Conservation (phyloP, 495 filamentous ascomycete genomes). For the Podospora anserina region DNA sequence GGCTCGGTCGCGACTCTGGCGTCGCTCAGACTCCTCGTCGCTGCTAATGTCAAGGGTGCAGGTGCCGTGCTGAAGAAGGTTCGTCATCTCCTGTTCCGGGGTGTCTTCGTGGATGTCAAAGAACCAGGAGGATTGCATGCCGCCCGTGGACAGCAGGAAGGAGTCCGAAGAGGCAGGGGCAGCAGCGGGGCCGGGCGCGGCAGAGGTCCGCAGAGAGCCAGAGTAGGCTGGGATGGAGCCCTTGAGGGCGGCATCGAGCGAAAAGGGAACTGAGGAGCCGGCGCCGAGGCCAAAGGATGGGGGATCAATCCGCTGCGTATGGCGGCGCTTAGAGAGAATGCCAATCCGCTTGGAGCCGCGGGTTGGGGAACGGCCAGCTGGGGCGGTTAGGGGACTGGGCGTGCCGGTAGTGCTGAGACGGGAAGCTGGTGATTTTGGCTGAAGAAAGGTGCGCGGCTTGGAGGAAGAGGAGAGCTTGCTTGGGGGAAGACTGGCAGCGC, state of each 20-base stretch:
- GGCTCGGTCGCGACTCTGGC: slow-evolving; percentile 51
- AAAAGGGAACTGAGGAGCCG: slow-evolving; percentile 57
- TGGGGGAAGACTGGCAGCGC: slow-evolving; percentile 26
- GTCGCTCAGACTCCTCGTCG: slow-evolving; percentile 58
- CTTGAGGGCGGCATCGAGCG: slow-evolving; percentile 71
- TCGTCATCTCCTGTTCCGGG: slow-evolving; percentile 80
- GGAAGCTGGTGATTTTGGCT: slow-evolving; percentile 45
- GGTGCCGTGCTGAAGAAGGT: slow-evolving; percentile 86
- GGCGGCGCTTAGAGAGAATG: slow-evolving; percentile 58
- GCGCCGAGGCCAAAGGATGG: slow-evolving; percentile 42
- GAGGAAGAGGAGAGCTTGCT: slow-evolving; percentile 37
- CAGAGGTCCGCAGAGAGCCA: slow-evolving; percentile 28
- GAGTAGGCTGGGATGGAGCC: slow-evolving; percentile 61
- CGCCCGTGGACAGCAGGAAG: slow-evolving; percentile 35
- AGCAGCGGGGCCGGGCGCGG: neutral
- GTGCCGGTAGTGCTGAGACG: slow-evolving; percentile 38
- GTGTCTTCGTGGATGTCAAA: slow-evolving; percentile 96
- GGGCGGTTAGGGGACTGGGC: slow-evolving; percentile 49
- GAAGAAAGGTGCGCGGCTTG: slow-evolving; percentile 40
- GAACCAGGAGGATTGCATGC: slow-evolving; percentile 68
- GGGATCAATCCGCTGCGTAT: slow-evolving; percentile 58
- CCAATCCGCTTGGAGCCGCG: slow-evolving; percentile 57
- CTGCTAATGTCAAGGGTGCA: slow-evolving; percentile 79
- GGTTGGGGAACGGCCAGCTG: slow-evolving; percentile 61
- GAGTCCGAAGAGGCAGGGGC: slow-evolving; percentile 6